Evolutionary conservation across 208 protist genomes (phyloP).

Genomic region (Crithidia expoeki): DNA sequence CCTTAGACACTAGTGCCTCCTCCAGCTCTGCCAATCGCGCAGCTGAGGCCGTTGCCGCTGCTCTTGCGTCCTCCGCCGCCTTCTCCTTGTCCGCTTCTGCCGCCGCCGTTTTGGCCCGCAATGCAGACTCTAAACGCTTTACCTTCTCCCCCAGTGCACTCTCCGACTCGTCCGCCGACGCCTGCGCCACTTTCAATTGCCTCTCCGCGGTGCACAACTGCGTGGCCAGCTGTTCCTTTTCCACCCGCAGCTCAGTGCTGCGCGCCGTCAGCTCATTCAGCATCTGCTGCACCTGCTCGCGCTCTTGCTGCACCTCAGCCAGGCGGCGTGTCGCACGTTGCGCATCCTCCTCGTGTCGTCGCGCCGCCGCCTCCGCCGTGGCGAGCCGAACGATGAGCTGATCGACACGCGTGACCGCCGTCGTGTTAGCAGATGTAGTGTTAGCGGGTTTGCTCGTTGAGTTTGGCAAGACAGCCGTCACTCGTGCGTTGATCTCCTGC

Average conservation of each 20-base stretch:
- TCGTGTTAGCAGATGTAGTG: neutral
- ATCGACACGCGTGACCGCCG: slow-evolving; percentile 17
- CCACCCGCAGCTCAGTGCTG: slow-evolving; percentile 25
- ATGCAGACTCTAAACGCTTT: slow-evolving; percentile 20
- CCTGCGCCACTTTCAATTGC: slow-evolving; percentile 3
- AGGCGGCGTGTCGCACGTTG: slow-evolving; percentile 10
- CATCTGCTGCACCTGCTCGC: slow-evolving; percentile 29
- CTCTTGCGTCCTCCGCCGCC: slow-evolving; percentile 8
- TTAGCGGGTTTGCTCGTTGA: neutral
- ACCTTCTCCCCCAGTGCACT: slow-evolving; percentile 10
- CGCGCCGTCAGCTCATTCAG: slow-evolving; percentile 27
- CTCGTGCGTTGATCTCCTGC: slow-evolving; percentile 13
- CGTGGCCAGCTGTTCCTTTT: slow-evolving; percentile 29
- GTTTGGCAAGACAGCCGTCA: slow-evolving; percentile 12
- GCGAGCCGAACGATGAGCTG: slow-evolving; percentile 18
- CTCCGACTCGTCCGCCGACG: slow-evolving; percentile 7
- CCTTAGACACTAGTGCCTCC: slow-evolving; percentile 14
- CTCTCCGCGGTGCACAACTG: slow-evolving; percentile 7
- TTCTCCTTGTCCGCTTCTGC: slow-evolving; percentile 17
- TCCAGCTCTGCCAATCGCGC: slow-evolving; percentile 14
- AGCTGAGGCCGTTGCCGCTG: slow-evolving; percentile 4
- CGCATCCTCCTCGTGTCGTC: slow-evolving; percentile 11
- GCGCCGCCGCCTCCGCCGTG: slow-evolving; percentile 17
- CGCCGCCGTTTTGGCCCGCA: slow-evolving; percentile 20
- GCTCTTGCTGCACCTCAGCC: slow-evolving; percentile 27